Percentiles rank a stretch among this genome's conserved stretches.
Evolutionary conservation across 345 rosid genomes (phyloP).

Genomic region (Populus tremula): DNA sequence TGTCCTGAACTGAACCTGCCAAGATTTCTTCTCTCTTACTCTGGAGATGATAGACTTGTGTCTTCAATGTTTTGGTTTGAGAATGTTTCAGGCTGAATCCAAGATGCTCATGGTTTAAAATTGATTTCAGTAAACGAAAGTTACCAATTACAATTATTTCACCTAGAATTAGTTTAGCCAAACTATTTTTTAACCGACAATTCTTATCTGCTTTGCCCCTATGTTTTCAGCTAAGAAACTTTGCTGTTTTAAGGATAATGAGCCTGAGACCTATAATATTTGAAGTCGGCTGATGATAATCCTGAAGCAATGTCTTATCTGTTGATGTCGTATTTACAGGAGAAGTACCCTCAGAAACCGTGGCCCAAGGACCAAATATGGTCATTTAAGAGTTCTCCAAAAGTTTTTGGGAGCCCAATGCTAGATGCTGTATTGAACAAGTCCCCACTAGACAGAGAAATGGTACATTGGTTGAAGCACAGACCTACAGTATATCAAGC

Average conservation of each 20-base stretch:
- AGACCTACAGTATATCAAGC: slow-evolving; percentile 69
- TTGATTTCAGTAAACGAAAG: background rate
- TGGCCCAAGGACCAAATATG: slow-evolving; percentile 97
- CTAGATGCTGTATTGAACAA: slow-evolving; percentile 62
- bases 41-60: background rate
- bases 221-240: background rate
- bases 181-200: background rate
- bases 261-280: background rate
- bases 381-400: slow-evolving; percentile 60
- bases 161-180: background rate
- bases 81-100: background rate
- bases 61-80: background rate
- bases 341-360: slow-evolving; percentile 76
- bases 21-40: background rate
- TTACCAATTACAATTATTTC: background rate
- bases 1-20: background rate
- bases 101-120: background rate
- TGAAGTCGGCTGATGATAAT: background rate
- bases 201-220: background rate
- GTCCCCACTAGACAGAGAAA: slow-evolving; percentile 63
- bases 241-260: background rate
- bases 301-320: background rate
- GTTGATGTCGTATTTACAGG: slow-evolving; percentile 41
- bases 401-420: slow-evolving; percentile 91
- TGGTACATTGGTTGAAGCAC: slow-evolving; percentile 86